These are phyloP conservation scores for Tuber brumale DNA, from an alignment of 495 filamentous ascomycete genomes.

Conservation along the genomic window DNA sequence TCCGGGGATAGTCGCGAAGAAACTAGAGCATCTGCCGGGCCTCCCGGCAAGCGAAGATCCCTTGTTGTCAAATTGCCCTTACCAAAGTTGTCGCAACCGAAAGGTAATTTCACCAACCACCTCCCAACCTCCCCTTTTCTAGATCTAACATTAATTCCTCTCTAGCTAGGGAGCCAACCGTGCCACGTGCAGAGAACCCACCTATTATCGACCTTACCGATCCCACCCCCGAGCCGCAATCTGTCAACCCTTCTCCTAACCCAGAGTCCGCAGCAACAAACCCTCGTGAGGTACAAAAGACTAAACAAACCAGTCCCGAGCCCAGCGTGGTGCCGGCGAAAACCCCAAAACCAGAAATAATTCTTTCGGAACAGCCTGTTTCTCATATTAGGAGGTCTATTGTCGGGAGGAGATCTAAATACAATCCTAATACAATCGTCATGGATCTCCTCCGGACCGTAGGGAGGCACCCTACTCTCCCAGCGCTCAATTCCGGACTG, in stretches of 20 bases:
- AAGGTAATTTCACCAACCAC: constrained; percentile 3
- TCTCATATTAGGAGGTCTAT: background rate
- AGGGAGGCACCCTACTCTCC: constrained; percentile 55
- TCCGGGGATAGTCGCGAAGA: background rate
- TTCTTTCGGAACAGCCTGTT: background rate
- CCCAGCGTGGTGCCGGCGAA: background rate
- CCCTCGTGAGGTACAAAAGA: background rate
- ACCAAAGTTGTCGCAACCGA: background rate
- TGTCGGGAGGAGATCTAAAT: background rate
- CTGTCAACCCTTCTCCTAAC: background rate
- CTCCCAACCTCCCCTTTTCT: background rate
- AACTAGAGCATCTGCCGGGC: background rate
- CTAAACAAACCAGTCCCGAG: background rate
- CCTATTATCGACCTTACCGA: constrained; percentile 1
- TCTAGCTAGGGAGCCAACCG: background rate
- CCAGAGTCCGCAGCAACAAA: background rate
- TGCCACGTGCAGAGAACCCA: background rate
- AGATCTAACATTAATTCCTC: background rate
- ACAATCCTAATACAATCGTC: constrained; percentile 53
- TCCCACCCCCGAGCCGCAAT: background rate
- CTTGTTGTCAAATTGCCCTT: background rate
- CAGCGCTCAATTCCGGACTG: constrained; percentile 56
- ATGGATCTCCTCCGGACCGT: constrained; percentile 58
- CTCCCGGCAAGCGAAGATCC: background rate
- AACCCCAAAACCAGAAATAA: background rate